Evolutionary conservation across 2,329 filamentous ascomycete species (phyloP).

Genomic region (Lasiodiplodia hormozganensis): DNA sequence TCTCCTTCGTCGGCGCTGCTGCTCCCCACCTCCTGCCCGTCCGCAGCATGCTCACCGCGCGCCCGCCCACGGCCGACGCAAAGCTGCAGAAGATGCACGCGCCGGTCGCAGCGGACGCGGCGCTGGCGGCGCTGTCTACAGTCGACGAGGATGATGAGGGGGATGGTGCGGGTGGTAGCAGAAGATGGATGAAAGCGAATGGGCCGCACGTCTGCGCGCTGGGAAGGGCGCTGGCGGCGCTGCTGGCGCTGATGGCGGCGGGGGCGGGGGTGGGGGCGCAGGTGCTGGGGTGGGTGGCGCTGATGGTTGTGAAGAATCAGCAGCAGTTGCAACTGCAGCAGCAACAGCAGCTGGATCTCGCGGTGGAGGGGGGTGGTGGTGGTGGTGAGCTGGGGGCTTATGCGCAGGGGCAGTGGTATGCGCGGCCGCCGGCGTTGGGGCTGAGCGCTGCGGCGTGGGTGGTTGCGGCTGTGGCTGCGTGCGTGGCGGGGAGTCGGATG

Average conservation of each 20-base stretch:
- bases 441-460: constrained; percentile 21
- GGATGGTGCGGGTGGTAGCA: no score
- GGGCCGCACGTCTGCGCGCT: constrained; percentile 10
- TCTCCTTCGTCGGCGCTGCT: neutral
- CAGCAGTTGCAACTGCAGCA: no score
- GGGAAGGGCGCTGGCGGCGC: constrained; percentile 7
- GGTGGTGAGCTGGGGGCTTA: neutral
- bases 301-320: constrained; percentile 6
- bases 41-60: neutral
- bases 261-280: neutral
- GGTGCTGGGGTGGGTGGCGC: neutral
- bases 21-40: no score
- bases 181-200: neutral
- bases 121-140: neutral
- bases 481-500: neutral
- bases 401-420: constrained; percentile 9
- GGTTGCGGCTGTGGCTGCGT: neutral
- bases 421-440: neutral
- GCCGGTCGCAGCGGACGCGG: neutral
- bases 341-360: no score
- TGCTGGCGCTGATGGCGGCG: constrained; percentile 5
- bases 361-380: neutral
- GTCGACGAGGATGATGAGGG: neutral
- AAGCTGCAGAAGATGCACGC: constrained; percentile 24
- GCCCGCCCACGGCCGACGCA: constrained; percentile 15